Evolutionary conservation across 2,329 filamentous ascomycete genomes (phyloP).

Genomic region (Leptodontidium sp.): DNA sequence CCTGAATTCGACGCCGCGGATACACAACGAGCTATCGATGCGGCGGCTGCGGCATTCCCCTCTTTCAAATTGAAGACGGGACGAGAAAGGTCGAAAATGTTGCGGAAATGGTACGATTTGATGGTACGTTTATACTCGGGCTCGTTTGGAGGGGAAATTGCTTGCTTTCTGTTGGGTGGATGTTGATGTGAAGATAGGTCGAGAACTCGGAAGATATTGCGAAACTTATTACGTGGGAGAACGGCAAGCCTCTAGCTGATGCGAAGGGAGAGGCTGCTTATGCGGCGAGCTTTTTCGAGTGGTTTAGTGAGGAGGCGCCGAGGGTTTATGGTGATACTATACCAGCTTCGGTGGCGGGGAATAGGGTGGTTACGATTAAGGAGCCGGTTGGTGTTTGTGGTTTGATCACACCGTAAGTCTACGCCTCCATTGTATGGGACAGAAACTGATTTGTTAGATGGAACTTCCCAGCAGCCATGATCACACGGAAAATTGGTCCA

Average conservation of each 20-base stretch:
- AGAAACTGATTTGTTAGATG: constrained; percentile 56
- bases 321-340: constrained; percentile 79
- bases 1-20: constrained; percentile 86
- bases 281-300: constrained; percentile 79
- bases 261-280: constrained; percentile 77
- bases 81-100: constrained; percentile 75
- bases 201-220: constrained; percentile 84
- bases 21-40: constrained; percentile 80
- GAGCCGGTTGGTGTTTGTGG: constrained; percentile 87
- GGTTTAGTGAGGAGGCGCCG: constrained; percentile 83
- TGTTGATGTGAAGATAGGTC: constrained; percentile 35
- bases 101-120: constrained; percentile 84
- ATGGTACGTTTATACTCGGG: constrained; percentile 56
- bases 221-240: constrained; percentile 87
- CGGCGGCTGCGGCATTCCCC: constrained; percentile 79
- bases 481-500: constrained; percentile 74
- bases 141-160: neutral
- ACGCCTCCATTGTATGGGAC: neutral
- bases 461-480: constrained; percentile 87
- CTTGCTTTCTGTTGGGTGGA: neutral
- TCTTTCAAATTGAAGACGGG: constrained; percentile 76
- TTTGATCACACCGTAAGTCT: constrained; percentile 72
- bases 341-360: constrained; percentile 71
- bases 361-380: constrained; percentile 80
- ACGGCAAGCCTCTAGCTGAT: constrained; percentile 83